These are phyloP conservation scores for Cutaneotrichosporon cavernicola DNA, from an alignment of 1,284 basidiomycete genomes.

Conservation along the genomic window DNA sequence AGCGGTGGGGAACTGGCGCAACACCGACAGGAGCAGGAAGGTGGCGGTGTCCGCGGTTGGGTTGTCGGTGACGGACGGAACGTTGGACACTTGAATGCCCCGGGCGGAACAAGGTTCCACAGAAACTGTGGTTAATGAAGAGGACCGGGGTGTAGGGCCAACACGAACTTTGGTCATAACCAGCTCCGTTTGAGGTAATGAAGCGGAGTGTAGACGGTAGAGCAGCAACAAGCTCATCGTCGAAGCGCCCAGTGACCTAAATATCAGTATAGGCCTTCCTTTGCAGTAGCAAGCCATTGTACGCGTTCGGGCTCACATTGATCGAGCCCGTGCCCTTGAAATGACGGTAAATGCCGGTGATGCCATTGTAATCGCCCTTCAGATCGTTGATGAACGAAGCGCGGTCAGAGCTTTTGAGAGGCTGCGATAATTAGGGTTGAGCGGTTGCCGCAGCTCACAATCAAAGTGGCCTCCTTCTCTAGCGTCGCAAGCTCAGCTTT, in stretches of 20 bases:
- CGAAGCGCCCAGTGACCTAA: constrained; percentile 32
- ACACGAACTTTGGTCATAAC: constrained; percentile 41
- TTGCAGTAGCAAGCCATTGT: too few relatives aligned
- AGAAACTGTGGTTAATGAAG: constrained; percentile 52
- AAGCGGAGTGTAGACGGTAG: constrained; percentile 26
- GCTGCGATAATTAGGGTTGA: constrained; percentile 12
- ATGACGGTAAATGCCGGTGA: constrained; percentile 33
- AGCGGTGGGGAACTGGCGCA: constrained; percentile 68
- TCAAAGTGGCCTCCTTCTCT: constrained; percentile 19
- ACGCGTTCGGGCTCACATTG: constrained; percentile 20
- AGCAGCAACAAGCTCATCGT: constrained; percentile 26
- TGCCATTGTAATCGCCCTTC: constrained; percentile 22
- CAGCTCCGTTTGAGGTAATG: constrained; percentile 34
- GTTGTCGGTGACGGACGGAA: constrained; percentile 80
- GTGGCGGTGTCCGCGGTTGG: constrained; percentile 82
- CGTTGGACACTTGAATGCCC: constrained; percentile 76
- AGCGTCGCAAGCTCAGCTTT: constrained; percentile 24
- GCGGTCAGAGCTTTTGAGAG: constrained; percentile 24
- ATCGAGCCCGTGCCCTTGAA: constrained; percentile 37
- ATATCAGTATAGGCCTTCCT: not conserved
- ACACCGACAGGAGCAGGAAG: constrained; percentile 72
- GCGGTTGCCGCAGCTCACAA: constrained; percentile 20
- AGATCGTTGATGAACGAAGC: constrained; percentile 30
- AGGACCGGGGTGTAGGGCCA: too few relatives aligned
- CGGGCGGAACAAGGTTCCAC: constrained; percentile 66